These are phyloP conservation scores for Entamoeba moshkovskii DNA, from an alignment of 208 protist species.

Conservation along the genomic window DNA sequence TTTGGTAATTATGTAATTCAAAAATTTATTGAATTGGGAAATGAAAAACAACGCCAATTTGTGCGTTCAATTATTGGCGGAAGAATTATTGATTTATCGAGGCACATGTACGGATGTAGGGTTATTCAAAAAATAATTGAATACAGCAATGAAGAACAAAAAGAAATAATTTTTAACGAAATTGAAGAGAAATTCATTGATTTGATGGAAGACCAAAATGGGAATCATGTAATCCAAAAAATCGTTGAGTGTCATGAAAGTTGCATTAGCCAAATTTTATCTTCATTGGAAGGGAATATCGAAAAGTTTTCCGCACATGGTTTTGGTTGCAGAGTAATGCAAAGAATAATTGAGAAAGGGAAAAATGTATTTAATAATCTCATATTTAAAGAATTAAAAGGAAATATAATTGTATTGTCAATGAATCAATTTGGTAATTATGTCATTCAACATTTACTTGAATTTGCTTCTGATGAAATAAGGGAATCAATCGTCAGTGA, in stretches of 20 bases:
- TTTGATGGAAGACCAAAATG: conserved; percentile 94
- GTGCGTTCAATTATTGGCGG: conserved; percentile 59
- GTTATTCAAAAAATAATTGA: conserved; percentile 78
- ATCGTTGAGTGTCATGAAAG: conserved; percentile 81
- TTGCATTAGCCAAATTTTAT: conserved; percentile 55
- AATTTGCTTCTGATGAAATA: background rate
- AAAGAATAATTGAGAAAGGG: conserved; percentile 87
- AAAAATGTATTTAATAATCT: conserved; percentile 48
- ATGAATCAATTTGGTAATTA: conserved; percentile 24
- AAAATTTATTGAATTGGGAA: conserved; percentile 26
- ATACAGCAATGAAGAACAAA: background rate
- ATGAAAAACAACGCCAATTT: background rate
- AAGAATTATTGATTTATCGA: conserved; percentile 70
- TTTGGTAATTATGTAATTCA: conserved; percentile 43
- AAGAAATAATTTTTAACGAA: conserved; percentile 53
- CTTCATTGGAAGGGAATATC: conserved; percentile 75
- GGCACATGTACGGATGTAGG: conserved; percentile 86
- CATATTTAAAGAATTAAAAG: background rate
- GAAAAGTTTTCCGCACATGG: conserved; percentile 77
- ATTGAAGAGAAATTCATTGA: conserved; percentile 74
- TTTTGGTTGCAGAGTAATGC: conserved; percentile 95
- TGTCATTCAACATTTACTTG: conserved; percentile 17
- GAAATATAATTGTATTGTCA: background rate
- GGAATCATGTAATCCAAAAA: conserved; percentile 96
- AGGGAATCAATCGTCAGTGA: background rate